Evolutionary conservation across 257 asterid species (phyloP), one percentile per base, ranked within the genome.

Genomic region (Ilex asprella): DNA sequence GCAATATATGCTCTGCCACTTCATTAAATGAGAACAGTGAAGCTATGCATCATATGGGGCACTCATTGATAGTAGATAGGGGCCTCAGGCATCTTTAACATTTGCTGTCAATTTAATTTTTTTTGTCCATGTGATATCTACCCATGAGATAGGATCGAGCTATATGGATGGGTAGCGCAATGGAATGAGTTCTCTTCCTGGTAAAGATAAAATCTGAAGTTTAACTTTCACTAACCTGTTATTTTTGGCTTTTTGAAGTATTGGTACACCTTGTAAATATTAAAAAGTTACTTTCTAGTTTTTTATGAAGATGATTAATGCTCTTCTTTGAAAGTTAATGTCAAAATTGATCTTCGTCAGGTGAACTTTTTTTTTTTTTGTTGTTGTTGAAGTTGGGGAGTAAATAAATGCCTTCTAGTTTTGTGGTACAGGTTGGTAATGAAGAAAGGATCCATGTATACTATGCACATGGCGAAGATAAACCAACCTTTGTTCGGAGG

Each of bases 381-480:
- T 41, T 41, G 7, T 41, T 41, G 47, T 3, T 4, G n/a, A 53
- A 14, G 30, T 15, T 1, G 27, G 27, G 31, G 3, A 53, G 2
- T 5, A 15, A 74, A 52, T 5, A 15, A 74, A 52, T 60, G 41
- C 65, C 55, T 68, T 35, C 49, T 62, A 68, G 63, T 75, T 67
- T 74, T 55, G 63, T 61, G 58, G 59, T 64, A 58, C 78, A 92
- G 99, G 96, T 92, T 52, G 99, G 99, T 62, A 75, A 89, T 56
- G 96, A 92, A 54, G 97, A 92, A 76, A 79, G 97, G 70, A 92
- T 92, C 74, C 97, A 92, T 85, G 99, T 89, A 62, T 92, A 92
- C 88, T 92, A 92, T 76, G 99, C 99, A 56, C 99, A 89, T 69
- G 99, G 99, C 62, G 94, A 89, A 79, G 94, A 82, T 72, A 84